phyloP scores from a whole-genome alignment of 805 yeast genomes.

The Lachancea quebecensis region DNA sequence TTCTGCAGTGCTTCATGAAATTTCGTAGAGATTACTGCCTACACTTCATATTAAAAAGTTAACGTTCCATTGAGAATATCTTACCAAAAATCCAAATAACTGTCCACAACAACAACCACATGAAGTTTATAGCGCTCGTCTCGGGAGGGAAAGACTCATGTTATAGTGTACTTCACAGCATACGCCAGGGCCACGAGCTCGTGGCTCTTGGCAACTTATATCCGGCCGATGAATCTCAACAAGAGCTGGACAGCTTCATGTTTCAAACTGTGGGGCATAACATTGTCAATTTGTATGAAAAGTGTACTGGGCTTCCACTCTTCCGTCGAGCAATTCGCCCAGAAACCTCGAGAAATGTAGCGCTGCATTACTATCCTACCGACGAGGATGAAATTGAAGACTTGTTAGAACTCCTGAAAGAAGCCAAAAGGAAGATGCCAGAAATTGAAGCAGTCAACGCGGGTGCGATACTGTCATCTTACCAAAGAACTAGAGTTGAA shows the following conservation, averaged over 20 bases:
- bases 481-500: slow-evolving; percentile 91
- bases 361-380: slow-evolving; percentile 63
- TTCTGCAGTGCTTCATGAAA: too few species aligned
- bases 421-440: slow-evolving; percentile 50
- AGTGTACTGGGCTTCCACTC: slow-evolving; percentile 75
- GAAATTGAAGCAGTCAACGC: slow-evolving; percentile 82
- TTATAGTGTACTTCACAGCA: slow-evolving; percentile 79
- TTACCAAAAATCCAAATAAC: background rate
- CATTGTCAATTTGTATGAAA: slow-evolving; percentile 53
- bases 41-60: background rate
- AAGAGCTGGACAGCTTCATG: slow-evolving; percentile 92
- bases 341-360: slow-evolving; percentile 57
- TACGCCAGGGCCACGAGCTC: slow-evolving; percentile 78
- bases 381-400: slow-evolving; percentile 85
- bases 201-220: slow-evolving; percentile 79
- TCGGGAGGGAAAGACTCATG: slow-evolving; percentile 97
- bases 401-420: slow-evolving; percentile 45
- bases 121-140: slow-evolving; percentile 88
- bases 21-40: background rate
- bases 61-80: background rate
- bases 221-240: slow-evolving; percentile 45
- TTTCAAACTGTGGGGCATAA: slow-evolving; percentile 96
- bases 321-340: slow-evolving; percentile 53
- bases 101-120: slow-evolving; percentile 21
- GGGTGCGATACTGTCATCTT: slow-evolving; percentile 94